phyloP scores from a whole-genome alignment of 371 early-diverging fungal species.

The Coemansia sp. region DNA sequence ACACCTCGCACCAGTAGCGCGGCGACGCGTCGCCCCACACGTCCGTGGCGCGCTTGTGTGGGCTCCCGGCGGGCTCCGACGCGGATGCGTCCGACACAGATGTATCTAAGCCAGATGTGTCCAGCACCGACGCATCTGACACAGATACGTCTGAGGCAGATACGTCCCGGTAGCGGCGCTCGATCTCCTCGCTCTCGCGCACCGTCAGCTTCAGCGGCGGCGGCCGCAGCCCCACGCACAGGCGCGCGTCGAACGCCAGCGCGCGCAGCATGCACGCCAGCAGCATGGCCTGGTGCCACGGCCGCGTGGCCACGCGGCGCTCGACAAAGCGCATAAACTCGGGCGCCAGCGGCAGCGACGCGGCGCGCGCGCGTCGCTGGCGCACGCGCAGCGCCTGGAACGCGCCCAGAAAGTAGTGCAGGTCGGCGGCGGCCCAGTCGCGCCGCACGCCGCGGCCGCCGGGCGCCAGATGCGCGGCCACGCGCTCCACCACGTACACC shows the following conservation, averaged over 20 bases:
- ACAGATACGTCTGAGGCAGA: too few relatives aligned
- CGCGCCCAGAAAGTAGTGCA: conserved; percentile 25
- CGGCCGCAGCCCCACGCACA: conserved; percentile 40
- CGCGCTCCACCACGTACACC: conserved; percentile 7
- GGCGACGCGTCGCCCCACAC: conserved; percentile 4
- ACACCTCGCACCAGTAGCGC: conserved; percentile 48
- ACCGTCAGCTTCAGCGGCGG: conserved; percentile 32
- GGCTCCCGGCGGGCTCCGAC: not conserved
- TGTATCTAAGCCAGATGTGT: too few relatives aligned
- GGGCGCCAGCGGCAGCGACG: not conserved
- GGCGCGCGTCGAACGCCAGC: conserved; percentile 34
- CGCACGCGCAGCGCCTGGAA: conserved; percentile 9
- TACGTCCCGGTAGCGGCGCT: not conserved
- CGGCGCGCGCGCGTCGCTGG: not conserved
- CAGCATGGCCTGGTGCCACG: conserved; percentile 47
- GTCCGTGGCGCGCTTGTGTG: not conserved
- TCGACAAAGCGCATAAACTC: conserved; percentile 22
- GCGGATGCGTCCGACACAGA: too few relatives aligned
- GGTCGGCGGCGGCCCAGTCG: conserved; percentile 43
- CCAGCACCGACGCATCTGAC: too few relatives aligned
- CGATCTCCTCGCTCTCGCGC: conserved; percentile 27
- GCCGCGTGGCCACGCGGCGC: conserved; percentile 7
- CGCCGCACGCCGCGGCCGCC: conserved; percentile 21
- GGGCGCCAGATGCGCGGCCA: conserved; percentile 27
- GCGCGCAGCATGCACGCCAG: conserved; percentile 29